Evolutionary conservation across 2,329 filamentous ascomycete genomes (phyloP).

Genomic region (Alternaria solani): DNA sequence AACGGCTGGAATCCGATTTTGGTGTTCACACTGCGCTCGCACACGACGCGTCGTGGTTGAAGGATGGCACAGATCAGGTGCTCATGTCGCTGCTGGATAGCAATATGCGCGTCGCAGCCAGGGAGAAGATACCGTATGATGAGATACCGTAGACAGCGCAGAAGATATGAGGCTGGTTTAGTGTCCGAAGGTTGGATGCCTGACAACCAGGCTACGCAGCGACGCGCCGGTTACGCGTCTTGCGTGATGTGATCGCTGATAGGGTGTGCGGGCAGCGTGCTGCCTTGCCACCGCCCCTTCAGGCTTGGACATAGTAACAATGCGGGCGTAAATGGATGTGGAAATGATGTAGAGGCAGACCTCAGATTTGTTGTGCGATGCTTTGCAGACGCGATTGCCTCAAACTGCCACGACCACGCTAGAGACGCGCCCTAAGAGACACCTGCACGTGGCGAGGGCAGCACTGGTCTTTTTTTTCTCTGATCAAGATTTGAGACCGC

Average conservation of each 20-base stretch:
- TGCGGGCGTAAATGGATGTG: background rate
- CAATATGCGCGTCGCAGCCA: constrained; percentile 33
- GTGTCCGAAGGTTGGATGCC: background rate
- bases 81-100: constrained; percentile 42
- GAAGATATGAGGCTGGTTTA: background rate
- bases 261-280: background rate
- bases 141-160: constrained; percentile 7
- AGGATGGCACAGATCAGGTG: constrained; percentile 33
- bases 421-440: background rate
- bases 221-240: background rate
- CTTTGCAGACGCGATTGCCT: background rate
- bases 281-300: background rate
- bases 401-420: background rate
- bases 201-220: background rate
- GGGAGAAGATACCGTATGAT: constrained; percentile 29
- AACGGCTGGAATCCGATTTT: constrained; percentile 32
- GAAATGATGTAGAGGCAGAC: background rate
- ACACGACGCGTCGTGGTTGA: constrained; percentile 44
- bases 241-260: background rate
- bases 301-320: background rate
- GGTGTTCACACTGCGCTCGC: constrained; percentile 42
- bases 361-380: background rate
- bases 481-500: too few species aligned
- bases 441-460: background rate
- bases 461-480: background rate